Conservation (phyloP, 2,329 filamentous ascomycete genomes). For the Venturia nashicola region DNA sequence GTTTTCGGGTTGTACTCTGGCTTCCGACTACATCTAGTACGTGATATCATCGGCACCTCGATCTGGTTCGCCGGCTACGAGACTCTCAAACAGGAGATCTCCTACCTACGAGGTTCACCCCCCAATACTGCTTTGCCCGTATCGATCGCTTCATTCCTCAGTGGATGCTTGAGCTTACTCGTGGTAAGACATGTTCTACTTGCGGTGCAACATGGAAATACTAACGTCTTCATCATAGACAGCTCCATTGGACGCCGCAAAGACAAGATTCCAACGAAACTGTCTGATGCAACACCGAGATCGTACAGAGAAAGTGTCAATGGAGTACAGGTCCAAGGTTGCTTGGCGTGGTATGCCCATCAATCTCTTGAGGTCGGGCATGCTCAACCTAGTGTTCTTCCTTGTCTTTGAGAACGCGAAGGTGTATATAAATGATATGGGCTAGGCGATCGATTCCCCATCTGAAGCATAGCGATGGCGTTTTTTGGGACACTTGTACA, state of each 20-base stretch:
- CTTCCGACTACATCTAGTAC: constrained; percentile 64
- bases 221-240: constrained; percentile 23
- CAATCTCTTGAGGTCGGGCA: constrained; percentile 67
- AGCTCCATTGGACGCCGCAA: constrained; percentile 63
- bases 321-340: constrained; percentile 57
- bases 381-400: constrained; percentile 84
- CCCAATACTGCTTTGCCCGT: constrained; percentile 73
- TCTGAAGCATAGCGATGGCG: constrained; percentile 5
- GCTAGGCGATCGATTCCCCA: constrained; percentile 8
- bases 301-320: constrained; percentile 47
- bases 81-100: constrained; percentile 70
- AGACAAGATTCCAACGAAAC: constrained; percentile 76
- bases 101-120: constrained; percentile 58
- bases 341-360: constrained; percentile 53
- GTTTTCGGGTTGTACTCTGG: constrained; percentile 66
- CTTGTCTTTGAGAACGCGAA: constrained; percentile 78
- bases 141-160: constrained; percentile 65
- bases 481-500: constrained; percentile 4
- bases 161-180: constrained; percentile 34
- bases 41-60: constrained; percentile 70
- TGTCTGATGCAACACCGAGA: constrained; percentile 57
- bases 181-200: not conserved
- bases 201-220: constrained; percentile 2
- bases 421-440: constrained; percentile 35
- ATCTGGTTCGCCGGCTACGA: constrained; percentile 89